Conservation (phyloP, 371 early-diverging fungal species). For the Apophysomyces sp. region DNA sequence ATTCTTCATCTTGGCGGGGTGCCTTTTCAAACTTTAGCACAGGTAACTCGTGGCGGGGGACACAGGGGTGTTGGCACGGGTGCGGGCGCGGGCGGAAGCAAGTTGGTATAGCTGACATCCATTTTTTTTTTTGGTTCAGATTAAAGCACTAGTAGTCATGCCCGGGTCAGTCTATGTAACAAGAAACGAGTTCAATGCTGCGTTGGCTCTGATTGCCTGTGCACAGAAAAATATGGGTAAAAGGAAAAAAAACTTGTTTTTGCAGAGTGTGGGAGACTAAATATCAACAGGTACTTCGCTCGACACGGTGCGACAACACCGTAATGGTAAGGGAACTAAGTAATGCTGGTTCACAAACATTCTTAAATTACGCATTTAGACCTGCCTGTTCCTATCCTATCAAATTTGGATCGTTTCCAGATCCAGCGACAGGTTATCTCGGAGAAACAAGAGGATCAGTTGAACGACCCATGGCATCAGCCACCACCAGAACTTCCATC, state of each 20-base stretch:
- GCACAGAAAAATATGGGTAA: slow-evolving; percentile 77
- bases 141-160: slow-evolving; percentile 40
- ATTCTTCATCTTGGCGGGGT: slow-evolving; percentile 52
- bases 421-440: slow-evolving; percentile 5
- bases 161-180: slow-evolving; percentile 53
- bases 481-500: not conserved
- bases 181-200: slow-evolving; percentile 66
- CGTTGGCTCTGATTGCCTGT: slow-evolving; percentile 64
- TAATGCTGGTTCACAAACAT: not conserved
- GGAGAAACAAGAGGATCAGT: not conserved
- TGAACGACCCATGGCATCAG: not conserved
- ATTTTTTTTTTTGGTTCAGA: slow-evolving; percentile 13
- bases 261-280: not conserved
- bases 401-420: slow-evolving; percentile 19
- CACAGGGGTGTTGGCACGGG: no score
- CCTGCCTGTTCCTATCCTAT: slow-evolving; percentile 29
- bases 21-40: slow-evolving; percentile 43
- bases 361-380: slow-evolving; percentile 15
- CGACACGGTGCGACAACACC: slow-evolving; percentile 32
- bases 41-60: slow-evolving; percentile 40
- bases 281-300: slow-evolving; percentile 27
- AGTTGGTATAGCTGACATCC: not conserved
- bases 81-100: not conserved
- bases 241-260: slow-evolving; percentile 30
- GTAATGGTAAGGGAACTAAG: slow-evolving; percentile 22